These are phyloP conservation scores for Prinsepia uniflora DNA, from an alignment of 306 rosid genomes.

Conservation along the genomic window DNA sequence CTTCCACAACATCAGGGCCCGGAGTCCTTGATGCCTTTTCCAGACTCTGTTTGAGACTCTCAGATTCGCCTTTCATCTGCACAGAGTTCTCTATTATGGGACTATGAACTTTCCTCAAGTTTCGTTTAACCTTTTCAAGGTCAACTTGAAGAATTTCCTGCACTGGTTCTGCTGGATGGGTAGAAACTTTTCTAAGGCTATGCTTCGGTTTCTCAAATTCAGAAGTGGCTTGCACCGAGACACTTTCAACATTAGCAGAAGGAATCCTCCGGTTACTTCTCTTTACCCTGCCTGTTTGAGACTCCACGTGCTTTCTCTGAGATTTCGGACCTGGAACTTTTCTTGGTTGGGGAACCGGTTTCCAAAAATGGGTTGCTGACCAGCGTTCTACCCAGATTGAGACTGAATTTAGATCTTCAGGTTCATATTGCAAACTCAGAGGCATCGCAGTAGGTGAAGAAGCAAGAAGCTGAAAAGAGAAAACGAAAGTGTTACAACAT, in stretches of 20 bases:
- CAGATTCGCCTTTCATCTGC: slow-evolving; percentile 52
- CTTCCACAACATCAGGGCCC: slow-evolving; percentile 41
- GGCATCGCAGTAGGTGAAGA: slow-evolving; percentile 62
- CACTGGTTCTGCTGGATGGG: slow-evolving; percentile 56
- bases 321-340: slow-evolving; percentile 55
- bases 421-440: slow-evolving; percentile 60
- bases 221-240: slow-evolving; percentile 47
- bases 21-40: slow-evolving; percentile 48
- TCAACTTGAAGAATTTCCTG: slow-evolving; percentile 86
- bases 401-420: slow-evolving; percentile 78
- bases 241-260: slow-evolving; percentile 46
- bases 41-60: slow-evolving; percentile 42
- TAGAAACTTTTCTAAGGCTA: slow-evolving; percentile 50
- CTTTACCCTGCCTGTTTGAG: slow-evolving; percentile 65
- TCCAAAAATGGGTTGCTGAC: slow-evolving; percentile 79
- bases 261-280: slow-evolving; percentile 60
- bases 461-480: slow-evolving; percentile 63
- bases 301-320: slow-evolving; percentile 64
- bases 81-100: slow-evolving; percentile 65
- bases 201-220: slow-evolving; percentile 90
- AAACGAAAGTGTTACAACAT: slow-evolving; percentile 31
- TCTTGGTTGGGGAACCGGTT: slow-evolving; percentile 72
- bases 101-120: slow-evolving; percentile 86
- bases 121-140: slow-evolving; percentile 91
- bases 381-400: slow-evolving; percentile 82